Percentiles rank a stretch among this genome's conserved stretches.
phyloP scores from a whole-genome alignment of 2,329 filamentous ascomycete genomes.

The Xylaria sp. region DNA sequence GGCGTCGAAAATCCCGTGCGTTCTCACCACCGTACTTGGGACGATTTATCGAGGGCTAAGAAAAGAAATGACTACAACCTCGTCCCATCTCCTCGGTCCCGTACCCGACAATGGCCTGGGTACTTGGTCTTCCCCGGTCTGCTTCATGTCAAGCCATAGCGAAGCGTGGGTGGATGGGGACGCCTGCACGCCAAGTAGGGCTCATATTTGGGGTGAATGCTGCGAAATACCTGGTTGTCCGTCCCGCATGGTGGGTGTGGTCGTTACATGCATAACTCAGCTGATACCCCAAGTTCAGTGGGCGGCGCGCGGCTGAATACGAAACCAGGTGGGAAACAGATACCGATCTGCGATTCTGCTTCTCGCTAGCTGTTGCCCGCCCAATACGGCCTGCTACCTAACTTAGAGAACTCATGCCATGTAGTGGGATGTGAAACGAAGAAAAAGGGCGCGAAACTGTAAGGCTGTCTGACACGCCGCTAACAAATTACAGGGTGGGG shows the following conservation, averaged over 20 bases:
- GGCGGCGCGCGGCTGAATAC: slow-evolving; percentile 18
- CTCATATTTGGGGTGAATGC: neutral
- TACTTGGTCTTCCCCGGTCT: slow-evolving; percentile 1
- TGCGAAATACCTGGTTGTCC: slow-evolving; percentile 3
- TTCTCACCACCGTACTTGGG: neutral
- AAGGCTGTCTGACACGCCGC: slow-evolving; percentile 15
- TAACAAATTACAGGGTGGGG: neutral
- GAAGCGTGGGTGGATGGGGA: neutral
- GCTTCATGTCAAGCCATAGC: slow-evolving; percentile 5
- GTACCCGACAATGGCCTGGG: neutral
- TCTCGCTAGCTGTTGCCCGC: slow-evolving; percentile 19
- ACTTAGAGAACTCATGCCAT: neutral
- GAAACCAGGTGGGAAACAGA: slow-evolving; percentile 6
- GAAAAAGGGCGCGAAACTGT: slow-evolving; percentile 4
- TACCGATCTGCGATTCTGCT: slow-evolving; percentile 2
- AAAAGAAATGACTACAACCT: slow-evolving; percentile 6
- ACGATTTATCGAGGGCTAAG: slow-evolving; percentile 2
- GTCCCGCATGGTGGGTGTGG: neutral
- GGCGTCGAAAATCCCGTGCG: slow-evolving; percentile 9
- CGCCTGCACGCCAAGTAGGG: slow-evolving; percentile 14
- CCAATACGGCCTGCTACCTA: no score
- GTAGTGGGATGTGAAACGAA: slow-evolving; percentile 11
- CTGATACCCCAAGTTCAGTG: slow-evolving; percentile 10
- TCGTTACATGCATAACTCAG: slow-evolving; percentile 11
- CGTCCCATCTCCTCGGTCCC: slow-evolving; percentile 12